Evolutionary conservation across 768 basidiomycete genomes (phyloP).

Genomic region (Tricholomella constricta): DNA sequence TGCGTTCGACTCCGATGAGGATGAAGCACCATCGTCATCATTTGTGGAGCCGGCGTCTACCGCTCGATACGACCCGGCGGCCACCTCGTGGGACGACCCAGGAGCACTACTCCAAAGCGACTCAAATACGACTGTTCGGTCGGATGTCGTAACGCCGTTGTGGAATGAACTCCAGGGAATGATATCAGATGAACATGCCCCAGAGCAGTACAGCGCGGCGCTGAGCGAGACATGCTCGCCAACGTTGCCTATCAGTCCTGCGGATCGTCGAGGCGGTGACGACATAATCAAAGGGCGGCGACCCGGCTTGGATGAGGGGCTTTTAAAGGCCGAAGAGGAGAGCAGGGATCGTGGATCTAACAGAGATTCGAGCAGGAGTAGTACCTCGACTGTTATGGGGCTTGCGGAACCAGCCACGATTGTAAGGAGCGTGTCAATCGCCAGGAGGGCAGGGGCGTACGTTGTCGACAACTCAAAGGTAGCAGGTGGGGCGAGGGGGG

Average conservation of each 20-base stretch:
- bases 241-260: constrained; percentile 22
- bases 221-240: constrained; percentile 30
- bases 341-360: constrained; percentile 25
- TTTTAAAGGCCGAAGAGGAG: constrained; percentile 16
- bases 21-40: constrained; percentile 18
- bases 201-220: constrained; percentile 19
- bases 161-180: constrained; percentile 16
- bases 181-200: constrained; percentile 7
- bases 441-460: constrained; percentile 53
- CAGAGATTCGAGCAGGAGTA: constrained; percentile 48
- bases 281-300: not conserved
- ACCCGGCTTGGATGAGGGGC: constrained; percentile 18
- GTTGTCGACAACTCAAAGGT: constrained; percentile 38
- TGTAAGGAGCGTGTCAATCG: constrained; percentile 49
- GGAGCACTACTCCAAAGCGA: constrained; percentile 2
- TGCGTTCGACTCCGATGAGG: constrained; percentile 9
- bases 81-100: constrained; percentile 7
- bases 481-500: constrained; percentile 13
- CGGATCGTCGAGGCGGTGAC: not conserved
- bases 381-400: constrained; percentile 46
- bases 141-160: constrained; percentile 12
- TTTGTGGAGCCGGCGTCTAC: constrained; percentile 21
- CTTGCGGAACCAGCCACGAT: constrained; percentile 38
- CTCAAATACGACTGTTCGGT: constrained; percentile 1
- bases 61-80: constrained; percentile 19